A percentile compares a stretch with the other conserved stretches of the same genome.
Evolutionary conservation across 2,329 filamentous ascomycete species (phyloP).

Genomic region (Talaromyces sp.): DNA sequence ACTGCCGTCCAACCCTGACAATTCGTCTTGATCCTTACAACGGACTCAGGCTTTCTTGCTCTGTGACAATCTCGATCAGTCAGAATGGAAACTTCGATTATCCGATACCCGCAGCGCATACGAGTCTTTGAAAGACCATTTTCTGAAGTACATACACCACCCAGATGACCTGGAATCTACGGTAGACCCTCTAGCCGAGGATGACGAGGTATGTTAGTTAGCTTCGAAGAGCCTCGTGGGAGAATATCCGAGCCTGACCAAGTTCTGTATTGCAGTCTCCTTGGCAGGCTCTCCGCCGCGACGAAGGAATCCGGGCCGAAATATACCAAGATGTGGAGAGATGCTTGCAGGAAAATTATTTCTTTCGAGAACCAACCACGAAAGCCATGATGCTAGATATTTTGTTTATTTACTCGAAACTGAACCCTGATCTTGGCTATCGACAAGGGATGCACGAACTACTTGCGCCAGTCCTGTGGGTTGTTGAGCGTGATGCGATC

Average conservation of each 20-base stretch:
- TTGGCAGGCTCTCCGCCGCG: conserved; percentile 79
- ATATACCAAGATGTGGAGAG: conserved; percentile 92
- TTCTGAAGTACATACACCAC: conserved; percentile 76
- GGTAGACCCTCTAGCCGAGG: conserved; percentile 80
- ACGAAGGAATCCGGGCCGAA: conserved; percentile 78
- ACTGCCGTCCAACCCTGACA: conserved; percentile 7
- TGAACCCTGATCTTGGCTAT: conserved; percentile 82
- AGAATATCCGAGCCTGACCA: conserved; percentile 16
- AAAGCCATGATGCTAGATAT: conserved; percentile 82
- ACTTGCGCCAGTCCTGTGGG: conserved; percentile 81
- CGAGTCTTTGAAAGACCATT: conserved; percentile 63
- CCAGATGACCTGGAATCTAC: conserved; percentile 72
- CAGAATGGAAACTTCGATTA: conserved; percentile 64
- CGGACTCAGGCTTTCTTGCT: conserved; percentile 66
- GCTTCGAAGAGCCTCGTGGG: conserved; percentile 33
- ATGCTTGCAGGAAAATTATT: conserved; percentile 81
- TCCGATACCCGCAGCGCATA: conserved; percentile 70
- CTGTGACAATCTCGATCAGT: conserved; percentile 60
- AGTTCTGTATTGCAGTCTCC: conserved; percentile 60
- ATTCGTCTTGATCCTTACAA: conserved; percentile 1
- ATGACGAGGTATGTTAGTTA: conserved; percentile 52
- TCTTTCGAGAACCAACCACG: conserved; percentile 74
- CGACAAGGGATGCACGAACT: conserved; percentile 99
- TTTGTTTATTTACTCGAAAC: conserved; percentile 90
- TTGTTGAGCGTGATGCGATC: conserved; percentile 75